These are phyloP conservation scores for Phytophthora uliginosa DNA, from an alignment of 352 stramenopile genomes.

Conservation along the genomic window DNA sequence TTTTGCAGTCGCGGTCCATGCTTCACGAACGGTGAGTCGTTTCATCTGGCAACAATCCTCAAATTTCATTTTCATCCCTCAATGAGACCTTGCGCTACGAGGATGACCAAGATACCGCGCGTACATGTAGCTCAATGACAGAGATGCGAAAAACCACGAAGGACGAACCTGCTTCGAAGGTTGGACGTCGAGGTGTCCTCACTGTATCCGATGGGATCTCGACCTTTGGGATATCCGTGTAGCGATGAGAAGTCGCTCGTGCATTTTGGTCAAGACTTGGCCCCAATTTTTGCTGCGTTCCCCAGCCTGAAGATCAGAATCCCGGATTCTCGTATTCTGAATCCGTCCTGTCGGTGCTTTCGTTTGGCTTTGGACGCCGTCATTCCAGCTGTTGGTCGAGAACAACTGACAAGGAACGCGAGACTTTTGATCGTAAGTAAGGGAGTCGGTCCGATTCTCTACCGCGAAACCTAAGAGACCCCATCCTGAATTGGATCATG, in stretches of 20 bases:
- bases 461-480: constrained; percentile 27
- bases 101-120: too few species aligned
- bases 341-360: not conserved
- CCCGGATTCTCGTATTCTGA: not conserved
- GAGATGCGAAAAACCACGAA: not conserved
- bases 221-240: not conserved
- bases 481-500: constrained; percentile 36
- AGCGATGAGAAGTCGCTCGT: not conserved
- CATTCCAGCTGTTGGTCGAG: constrained; percentile 25
- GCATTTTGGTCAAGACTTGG: not conserved
- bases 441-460: constrained; percentile 10
- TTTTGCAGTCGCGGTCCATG: not conserved
- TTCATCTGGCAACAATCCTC: not conserved
- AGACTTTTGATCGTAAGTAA: constrained; percentile 20
- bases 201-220: not conserved
- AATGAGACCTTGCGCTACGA: too few species aligned
- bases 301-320: not conserved
- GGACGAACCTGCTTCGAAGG: not conserved
- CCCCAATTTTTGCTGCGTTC: constrained; percentile 2
- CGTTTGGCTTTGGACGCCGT: not conserved
- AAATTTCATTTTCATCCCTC: too few species aligned
- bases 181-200: not conserved
- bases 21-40: not conserved
- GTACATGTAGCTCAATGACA: too few species aligned
- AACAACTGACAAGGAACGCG: constrained; percentile 22